These are phyloP conservation scores for Glycyrrhiza uralensis DNA, from an alignment of 306 rosid genomes.

Conservation along the genomic window DNA sequence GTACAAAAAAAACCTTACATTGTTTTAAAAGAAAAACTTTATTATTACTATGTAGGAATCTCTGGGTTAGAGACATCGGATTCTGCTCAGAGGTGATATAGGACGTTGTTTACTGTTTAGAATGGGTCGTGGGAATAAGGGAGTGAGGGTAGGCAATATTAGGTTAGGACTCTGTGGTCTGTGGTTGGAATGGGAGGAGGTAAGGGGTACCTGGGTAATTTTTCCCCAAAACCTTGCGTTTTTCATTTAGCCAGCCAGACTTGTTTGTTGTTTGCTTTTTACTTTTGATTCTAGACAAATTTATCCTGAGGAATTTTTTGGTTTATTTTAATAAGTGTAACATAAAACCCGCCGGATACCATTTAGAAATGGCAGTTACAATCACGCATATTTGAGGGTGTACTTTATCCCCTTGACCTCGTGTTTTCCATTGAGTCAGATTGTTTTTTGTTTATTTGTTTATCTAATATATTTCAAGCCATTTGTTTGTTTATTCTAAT, in stretches of 20 bases:
- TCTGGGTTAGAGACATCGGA: background rate
- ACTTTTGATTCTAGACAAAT: background rate
- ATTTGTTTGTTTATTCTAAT: background rate
- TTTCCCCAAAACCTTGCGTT: background rate
- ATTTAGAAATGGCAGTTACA: background rate
- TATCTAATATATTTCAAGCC: background rate
- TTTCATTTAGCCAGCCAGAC: background rate
- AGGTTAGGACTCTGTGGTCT: background rate
- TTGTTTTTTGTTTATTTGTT: background rate
- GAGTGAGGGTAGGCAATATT: background rate
- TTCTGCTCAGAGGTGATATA: background rate
- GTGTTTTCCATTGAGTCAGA: background rate
- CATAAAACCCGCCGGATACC: background rate
- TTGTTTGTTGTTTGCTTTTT: background rate
- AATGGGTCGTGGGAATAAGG: background rate
- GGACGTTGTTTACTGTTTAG: constrained; percentile 1
- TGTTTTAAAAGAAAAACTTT: background rate
- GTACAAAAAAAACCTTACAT: background rate
- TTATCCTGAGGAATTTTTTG: background rate
- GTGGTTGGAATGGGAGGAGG: background rate
- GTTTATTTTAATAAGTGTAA: background rate
- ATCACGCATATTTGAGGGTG: background rate
- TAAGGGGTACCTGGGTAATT: background rate
- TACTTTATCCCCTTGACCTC: background rate
- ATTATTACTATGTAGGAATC: background rate